A percentile compares a stretch with the other conserved stretches of the same genome.
phyloP scores from a whole-genome alignment of 768 basidiomycete genomes.

The Favolaschia claudopus region DNA sequence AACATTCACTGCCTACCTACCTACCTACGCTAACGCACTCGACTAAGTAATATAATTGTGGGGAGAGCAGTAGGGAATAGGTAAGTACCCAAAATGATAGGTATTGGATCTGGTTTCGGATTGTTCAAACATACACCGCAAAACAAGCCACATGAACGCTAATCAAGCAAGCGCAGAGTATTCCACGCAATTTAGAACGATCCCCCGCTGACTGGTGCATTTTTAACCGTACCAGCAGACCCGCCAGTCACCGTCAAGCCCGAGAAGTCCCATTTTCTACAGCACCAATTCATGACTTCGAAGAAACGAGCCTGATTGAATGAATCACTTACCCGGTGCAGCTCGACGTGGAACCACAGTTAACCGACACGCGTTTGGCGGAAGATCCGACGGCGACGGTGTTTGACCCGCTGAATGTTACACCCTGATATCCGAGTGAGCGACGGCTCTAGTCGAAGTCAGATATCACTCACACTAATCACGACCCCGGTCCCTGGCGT shows the following conservation, averaged over 20 bases:
- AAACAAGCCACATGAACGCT: no score
- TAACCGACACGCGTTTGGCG: conserved; percentile 28
- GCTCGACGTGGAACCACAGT: conserved; percentile 25
- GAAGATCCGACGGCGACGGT: conserved; percentile 20
- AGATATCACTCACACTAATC: conserved; percentile 17
- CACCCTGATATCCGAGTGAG: conserved; percentile 12
- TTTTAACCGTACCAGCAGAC: conserved; percentile 16
- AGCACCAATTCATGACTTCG: not conserved
- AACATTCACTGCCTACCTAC: no score
- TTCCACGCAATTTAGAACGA: conserved; percentile 24
- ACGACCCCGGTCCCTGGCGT: conserved; percentile 28
- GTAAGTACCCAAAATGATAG: no score
- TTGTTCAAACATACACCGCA: no score
- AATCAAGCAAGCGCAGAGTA: no score
- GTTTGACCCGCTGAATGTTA: conserved; percentile 25
- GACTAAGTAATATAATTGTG: no score
- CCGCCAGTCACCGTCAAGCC: conserved; percentile 28
- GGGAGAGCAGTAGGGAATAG: no score
- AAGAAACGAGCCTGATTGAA: not conserved
- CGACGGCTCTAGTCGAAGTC: not conserved
- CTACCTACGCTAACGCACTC: no score
- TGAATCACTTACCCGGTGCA: conserved; percentile 20
- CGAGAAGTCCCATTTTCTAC: conserved; percentile 25
- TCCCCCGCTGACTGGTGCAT: conserved; percentile 28
- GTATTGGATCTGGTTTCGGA: no score